Percentiles rank a stretch among this genome's conserved stretches.
Evolutionary conservation across 2,329 filamentous ascomycete genomes (phyloP).

Genomic region (Aphanoascus verrucosus): DNA sequence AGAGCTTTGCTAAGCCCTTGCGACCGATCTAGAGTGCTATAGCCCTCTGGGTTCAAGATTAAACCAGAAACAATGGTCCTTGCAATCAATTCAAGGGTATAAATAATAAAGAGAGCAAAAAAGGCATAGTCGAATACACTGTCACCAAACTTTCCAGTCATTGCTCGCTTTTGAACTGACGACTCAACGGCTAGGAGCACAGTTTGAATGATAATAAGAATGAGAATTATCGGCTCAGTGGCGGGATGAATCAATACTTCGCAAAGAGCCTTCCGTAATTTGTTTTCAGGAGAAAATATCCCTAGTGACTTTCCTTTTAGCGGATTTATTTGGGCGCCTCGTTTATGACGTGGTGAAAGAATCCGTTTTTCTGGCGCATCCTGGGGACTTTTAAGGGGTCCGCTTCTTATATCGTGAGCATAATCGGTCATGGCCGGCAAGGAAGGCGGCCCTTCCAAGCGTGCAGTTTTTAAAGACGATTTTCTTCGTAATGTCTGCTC

Average conservation of each 20-base stretch:
- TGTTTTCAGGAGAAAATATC: slow-evolving; percentile 69
- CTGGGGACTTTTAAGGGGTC: slow-evolving; percentile 26
- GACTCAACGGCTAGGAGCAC: slow-evolving; percentile 80
- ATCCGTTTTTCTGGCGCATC: slow-evolving; percentile 30
- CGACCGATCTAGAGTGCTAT: slow-evolving; percentile 77
- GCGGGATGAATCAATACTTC: slow-evolving; percentile 76
- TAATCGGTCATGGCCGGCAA: slow-evolving; percentile 41
- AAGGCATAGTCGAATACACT: slow-evolving; percentile 64
- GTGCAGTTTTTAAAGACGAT: slow-evolving; percentile 40
- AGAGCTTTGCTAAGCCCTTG: slow-evolving; percentile 64
- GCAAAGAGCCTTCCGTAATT: slow-evolving; percentile 62
- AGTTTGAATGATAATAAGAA: slow-evolving; percentile 80
- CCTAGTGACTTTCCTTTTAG: slow-evolving; percentile 77
- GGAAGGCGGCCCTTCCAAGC: slow-evolving; percentile 43
- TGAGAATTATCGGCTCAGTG: slow-evolving; percentile 73
- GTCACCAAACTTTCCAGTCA: slow-evolving; percentile 55
- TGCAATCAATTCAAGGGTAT: slow-evolving; percentile 73
- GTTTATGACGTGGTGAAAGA: slow-evolving; percentile 15
- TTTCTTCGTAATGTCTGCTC: slow-evolving; percentile 59
- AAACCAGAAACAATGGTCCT: slow-evolving; percentile 90
- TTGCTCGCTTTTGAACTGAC: slow-evolving; percentile 54
- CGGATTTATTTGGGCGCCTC: slow-evolving; percentile 52
- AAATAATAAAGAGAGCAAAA: slow-evolving; percentile 73
- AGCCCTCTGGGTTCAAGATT: slow-evolving; percentile 78
- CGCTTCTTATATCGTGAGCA: slow-evolving; percentile 33